Evolutionary conservation across 2,329 filamentous ascomycete genomes (phyloP), one percentile per base, ranked within the genome.

Genomic region (Ophiostoma triangulosporum): DNA sequence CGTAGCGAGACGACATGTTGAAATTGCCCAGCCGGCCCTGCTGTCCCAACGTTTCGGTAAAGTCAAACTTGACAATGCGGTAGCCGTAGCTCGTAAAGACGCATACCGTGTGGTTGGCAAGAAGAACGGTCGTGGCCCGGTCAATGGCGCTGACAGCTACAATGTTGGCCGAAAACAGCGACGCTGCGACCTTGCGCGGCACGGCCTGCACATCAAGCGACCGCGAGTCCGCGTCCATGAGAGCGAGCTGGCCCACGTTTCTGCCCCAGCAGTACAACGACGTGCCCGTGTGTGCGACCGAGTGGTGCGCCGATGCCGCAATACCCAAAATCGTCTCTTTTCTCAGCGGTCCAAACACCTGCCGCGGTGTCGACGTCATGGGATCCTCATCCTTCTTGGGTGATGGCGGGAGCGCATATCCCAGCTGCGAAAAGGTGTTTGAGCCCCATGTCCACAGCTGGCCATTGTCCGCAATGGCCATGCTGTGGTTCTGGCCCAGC

Each of bases 11-110:
- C 51, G 82, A 75, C 64, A 83, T 69, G 56, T 83, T 83, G 51
- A 79, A 81, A 53, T 78, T 74, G 55, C 78, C 76, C 24, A 91
- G 73, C 43, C 84, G 83, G 6, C 17, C 31, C 56, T 80, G 80
- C 56, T 84, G 88, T 20, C 77, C 54, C 45, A 56, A 83, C 6
- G 80, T 77, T 59, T 90, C 86, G 1, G 73, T 70, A 32, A 87
- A 72, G 0, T 88, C 86, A 58, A 97, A 95, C 46, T 81, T 82
- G 53, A 97, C 75, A 58, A 88, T 87, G n/a, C 89, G 88, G 64
- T 95, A 97, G 4, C 91, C 91, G 62, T 95, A 97, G 60, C 94
- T 94, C 1, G 89, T 91, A 62, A 98, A 95, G 0, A 98, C 84
- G 75, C 86, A 94, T 9, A 97, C 88, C 20, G 89, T 88, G 60